phyloP scores from a whole-genome alignment of 176 grass and related monocot genomes.

The Areca catechu region DNA sequence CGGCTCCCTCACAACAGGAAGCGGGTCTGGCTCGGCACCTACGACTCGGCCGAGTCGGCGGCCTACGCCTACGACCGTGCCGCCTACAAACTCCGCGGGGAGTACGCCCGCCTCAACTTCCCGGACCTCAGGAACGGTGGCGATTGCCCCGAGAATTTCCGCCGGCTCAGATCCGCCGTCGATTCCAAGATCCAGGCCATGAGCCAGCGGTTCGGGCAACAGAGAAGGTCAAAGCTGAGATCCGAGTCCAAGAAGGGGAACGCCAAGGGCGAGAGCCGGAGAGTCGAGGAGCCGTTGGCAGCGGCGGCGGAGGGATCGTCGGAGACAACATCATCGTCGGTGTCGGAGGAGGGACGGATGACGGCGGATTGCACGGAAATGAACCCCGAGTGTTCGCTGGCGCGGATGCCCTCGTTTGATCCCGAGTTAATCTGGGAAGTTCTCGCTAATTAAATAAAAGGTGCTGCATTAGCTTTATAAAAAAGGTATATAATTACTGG shows the following conservation, averaged over 20 bases:
- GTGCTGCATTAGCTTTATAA: too few relatives aligned
- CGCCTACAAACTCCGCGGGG: constrained; percentile 66
- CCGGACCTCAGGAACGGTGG: constrained; percentile 47
- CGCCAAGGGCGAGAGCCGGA: too few relatives aligned
- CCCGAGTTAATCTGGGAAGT: constrained; percentile 86
- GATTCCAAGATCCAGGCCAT: constrained; percentile 93
- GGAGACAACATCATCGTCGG: neutral
- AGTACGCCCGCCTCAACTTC: constrained; percentile 98
- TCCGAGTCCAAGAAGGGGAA: too few relatives aligned
- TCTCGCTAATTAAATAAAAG: constrained; percentile 31
- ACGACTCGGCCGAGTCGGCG: constrained; percentile 81
- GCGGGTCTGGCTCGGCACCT: constrained; percentile 96
- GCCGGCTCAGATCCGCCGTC: constrained; percentile 37
- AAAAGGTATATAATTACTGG: too few relatives aligned
- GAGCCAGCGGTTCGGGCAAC: constrained; percentile 59
- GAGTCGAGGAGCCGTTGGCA: too few relatives aligned
- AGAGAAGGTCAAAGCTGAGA: too few relatives aligned
- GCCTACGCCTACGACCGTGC: constrained; percentile 94
- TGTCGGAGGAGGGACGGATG: neutral
- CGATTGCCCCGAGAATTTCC: constrained; percentile 40
- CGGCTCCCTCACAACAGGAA: constrained; percentile 83
- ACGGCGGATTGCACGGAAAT: constrained; percentile 13
- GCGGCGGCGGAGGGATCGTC: neutral
- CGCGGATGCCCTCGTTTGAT: constrained; percentile 71
- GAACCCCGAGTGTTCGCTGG: constrained; percentile 45